Conservation (phyloP, 306 rosid genomes). For the Glycine soja region DNA sequence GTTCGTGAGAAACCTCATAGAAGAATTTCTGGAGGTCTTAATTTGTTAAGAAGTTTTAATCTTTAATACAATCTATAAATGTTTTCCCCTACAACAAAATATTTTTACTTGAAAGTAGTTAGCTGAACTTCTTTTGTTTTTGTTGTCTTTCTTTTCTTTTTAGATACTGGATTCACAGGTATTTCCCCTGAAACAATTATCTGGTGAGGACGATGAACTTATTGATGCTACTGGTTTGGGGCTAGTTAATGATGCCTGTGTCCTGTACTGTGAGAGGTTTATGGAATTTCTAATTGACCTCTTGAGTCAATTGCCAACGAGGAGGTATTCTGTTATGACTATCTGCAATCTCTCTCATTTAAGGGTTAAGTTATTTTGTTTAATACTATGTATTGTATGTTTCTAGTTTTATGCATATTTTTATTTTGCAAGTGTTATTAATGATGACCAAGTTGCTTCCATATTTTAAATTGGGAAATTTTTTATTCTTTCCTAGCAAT, state of each 20-base stretch:
- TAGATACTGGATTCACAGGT: conserved; percentile 85
- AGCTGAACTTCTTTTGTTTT: conserved; percentile 11
- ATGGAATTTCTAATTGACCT: conserved; percentile 99
- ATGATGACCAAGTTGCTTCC: conserved; percentile 22
- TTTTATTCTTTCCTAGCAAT: conserved; percentile 13
- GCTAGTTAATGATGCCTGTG: conserved; percentile 76
- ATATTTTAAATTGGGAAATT: conserved; percentile 19
- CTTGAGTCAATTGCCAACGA: conserved; percentile 94
- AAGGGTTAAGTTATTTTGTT: background rate
- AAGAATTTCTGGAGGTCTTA: conserved; percentile 90
- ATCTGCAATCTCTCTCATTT: conserved; percentile 26
- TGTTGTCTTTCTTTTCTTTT: conserved; percentile 39
- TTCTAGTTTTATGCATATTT: conserved; percentile 21
- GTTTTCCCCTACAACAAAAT: conserved; percentile 5
- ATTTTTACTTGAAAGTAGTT: conserved; percentile 8
- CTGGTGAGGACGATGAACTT: conserved; percentile 54
- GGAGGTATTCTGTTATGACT: conserved; percentile 70
- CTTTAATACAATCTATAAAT: background rate
- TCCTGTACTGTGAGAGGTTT: conserved; percentile 96
- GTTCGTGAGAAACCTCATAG: conserved; percentile 82
- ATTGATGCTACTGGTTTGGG: conserved; percentile 54
- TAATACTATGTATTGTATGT: background rate
- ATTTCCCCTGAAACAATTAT: conserved; percentile 53
- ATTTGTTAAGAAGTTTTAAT: conserved; percentile 36
- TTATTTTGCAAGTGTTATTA: conserved; percentile 26